A percentile compares a stretch with the other conserved stretches of the same genome.
Evolutionary conservation across 768 basidiomycete genomes (phyloP).

Genomic region (Phaeotremella skinneri): DNA sequence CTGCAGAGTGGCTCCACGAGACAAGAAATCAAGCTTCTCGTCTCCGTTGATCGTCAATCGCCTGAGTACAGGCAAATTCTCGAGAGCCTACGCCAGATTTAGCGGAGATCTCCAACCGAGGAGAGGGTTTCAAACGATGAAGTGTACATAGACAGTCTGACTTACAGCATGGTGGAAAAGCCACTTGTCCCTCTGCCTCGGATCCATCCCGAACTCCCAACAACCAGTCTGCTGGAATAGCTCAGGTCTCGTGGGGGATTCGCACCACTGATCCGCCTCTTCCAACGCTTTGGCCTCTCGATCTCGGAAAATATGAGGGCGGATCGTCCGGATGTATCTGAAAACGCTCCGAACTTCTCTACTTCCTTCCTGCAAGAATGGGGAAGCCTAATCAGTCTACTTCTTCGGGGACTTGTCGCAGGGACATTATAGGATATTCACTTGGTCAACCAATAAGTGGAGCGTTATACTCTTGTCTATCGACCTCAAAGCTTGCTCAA

Average conservation of each 20-base stretch:
- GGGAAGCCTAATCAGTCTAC: neutral
- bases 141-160: slow-evolving; percentile 49
- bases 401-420: neutral
- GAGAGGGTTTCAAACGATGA: too few species aligned
- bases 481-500: slow-evolving; percentile 10
- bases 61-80: slow-evolving; percentile 63
- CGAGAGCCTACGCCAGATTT: too few species aligned
- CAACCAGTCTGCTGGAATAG: slow-evolving; percentile 52
- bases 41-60: slow-evolving; percentile 67
- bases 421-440: slow-evolving; percentile 22
- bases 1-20: slow-evolving; percentile 68
- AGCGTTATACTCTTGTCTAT: slow-evolving; percentile 55
- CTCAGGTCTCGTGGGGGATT: slow-evolving; percentile 20
- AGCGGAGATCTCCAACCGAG: too few species aligned
- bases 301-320: slow-evolving; percentile 21
- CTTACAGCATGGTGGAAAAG: slow-evolving; percentile 69
- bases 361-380: slow-evolving; percentile 61
- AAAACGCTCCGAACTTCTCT: slow-evolving; percentile 64
- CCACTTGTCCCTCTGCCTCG: slow-evolving; percentile 58
- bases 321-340: slow-evolving; percentile 60
- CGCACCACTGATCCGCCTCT: slow-evolving; percentile 39
- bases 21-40: slow-evolving; percentile 70
- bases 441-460: slow-evolving; percentile 73
- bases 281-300: slow-evolving; percentile 27
- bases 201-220: slow-evolving; percentile 65